Conservation (phyloP, 140 eudicot genomes). For the Stevia rebaudiana region DNA sequence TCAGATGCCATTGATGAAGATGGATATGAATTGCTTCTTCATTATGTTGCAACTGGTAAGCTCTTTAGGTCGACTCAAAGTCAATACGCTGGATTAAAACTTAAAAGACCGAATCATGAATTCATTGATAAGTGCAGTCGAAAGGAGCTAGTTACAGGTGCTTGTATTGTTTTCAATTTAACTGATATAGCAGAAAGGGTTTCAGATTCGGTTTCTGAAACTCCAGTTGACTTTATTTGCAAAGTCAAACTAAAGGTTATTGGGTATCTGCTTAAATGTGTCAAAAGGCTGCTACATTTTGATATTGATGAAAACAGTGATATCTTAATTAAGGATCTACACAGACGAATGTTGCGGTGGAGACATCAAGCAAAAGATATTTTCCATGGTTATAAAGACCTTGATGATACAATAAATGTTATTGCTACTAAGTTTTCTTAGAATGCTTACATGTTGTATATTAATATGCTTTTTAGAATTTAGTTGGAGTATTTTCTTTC, state of each 20-base stretch:
- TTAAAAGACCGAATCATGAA: slow-evolving; percentile 24
- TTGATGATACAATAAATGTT: slow-evolving; percentile 31
- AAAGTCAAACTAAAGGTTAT: slow-evolving; percentile 34
- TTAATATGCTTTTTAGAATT: neutral
- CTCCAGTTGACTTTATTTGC: slow-evolving; percentile 43
- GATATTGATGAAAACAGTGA: slow-evolving; percentile 22
- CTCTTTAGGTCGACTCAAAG: slow-evolving; percentile 21
- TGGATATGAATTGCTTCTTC: slow-evolving; percentile 56
- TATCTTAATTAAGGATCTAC: slow-evolving; percentile 42
- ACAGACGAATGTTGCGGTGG: slow-evolving; percentile 48
- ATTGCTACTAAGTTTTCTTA: slow-evolving; percentile 29
- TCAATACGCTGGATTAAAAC: slow-evolving; percentile 25
- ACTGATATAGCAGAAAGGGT: slow-evolving; percentile 52
- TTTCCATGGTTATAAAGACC: slow-evolving; percentile 37
- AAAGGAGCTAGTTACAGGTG: slow-evolving; percentile 54
- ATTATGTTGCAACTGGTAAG: slow-evolving; percentile 64
- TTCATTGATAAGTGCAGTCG: slow-evolving; percentile 22
- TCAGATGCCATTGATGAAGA: slow-evolving; percentile 33
- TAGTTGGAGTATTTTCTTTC: neutral
- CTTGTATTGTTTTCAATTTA: slow-evolving; percentile 44
- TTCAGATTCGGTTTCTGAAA: slow-evolving; percentile 40
- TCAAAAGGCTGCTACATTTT: slow-evolving; percentile 36
- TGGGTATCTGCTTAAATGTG: slow-evolving; percentile 55
- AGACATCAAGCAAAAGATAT: slow-evolving; percentile 48
- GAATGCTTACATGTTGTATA: slow-evolving; percentile 14